A percentile compares a stretch with the other conserved stretches of the same genome.
These are phyloP conservation scores for Cadophora gregata DNA, from an alignment of 2,329 filamentous ascomycete species.

Conservation along the genomic window DNA sequence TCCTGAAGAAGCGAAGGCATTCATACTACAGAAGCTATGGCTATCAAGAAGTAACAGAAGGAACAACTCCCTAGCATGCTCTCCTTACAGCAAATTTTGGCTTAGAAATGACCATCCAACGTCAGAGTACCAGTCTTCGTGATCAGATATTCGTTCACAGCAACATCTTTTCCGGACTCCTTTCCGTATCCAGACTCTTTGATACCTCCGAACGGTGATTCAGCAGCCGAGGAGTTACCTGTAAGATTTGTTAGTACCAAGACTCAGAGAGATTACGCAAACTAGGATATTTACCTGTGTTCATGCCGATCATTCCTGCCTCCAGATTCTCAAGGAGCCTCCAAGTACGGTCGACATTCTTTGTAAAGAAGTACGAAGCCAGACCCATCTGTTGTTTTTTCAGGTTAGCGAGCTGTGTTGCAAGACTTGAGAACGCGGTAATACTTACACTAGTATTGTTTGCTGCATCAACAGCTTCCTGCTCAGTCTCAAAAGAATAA, in stretches of 20 bases:
- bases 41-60: background rate
- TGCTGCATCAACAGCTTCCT: constrained; percentile 63
- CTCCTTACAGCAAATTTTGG: background rate
- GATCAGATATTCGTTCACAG: constrained; percentile 65
- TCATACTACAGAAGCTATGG: constrained; percentile 1
- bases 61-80: background rate
- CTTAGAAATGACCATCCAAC: constrained; percentile 58
- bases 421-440: background rate
- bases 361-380: constrained; percentile 72
- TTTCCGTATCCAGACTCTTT: constrained; percentile 73
- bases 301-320: constrained; percentile 73
- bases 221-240: constrained; percentile 69
- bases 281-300: constrained; percentile 53
- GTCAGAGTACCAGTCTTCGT: constrained; percentile 71
- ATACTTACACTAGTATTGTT: constrained; percentile 57
- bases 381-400: constrained; percentile 57
- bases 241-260: constrained; percentile 14
- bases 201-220: constrained; percentile 71
- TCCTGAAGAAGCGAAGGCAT: background rate
- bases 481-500: constrained; percentile 69
- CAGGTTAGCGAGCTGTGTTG: constrained; percentile 17
- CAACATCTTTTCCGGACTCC: constrained; percentile 70
- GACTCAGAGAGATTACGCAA: background rate
- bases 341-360: constrained; percentile 70
- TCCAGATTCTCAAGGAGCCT: constrained; percentile 70